Base-by-base conservation (phyloP, 2,329 filamentous ascomycete species). In the Trichophyton mentagrophytes region DNA sequence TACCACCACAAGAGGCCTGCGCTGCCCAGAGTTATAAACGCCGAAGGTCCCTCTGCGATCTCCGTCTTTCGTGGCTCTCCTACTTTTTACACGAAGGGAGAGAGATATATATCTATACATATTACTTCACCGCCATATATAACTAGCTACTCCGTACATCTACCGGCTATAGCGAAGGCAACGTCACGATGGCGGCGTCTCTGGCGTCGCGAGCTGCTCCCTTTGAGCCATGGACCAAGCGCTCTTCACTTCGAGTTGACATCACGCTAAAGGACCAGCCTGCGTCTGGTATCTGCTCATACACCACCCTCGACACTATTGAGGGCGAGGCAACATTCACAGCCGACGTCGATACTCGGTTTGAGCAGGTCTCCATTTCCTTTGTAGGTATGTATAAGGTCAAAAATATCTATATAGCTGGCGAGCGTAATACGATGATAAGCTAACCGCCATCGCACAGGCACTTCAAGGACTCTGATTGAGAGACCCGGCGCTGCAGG, bases 401-500 rank as follows among this genome's bases (percentile, higher is more conserved):
- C 8, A 36, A 36, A 36, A 36, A 11, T 36, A 65, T 8, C 67
- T 33, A 33, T 17, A 55, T 9, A 55, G 6, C 5, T 64, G 57
- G 20, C 5, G 22, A 22, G 40, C 11, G 40, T 13, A 11, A 30
- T 17, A 11, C 44, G 33, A 20, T 27, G 33, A 20, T 27, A 25
- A 59, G 49, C 22, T 36, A 40, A n/a, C 25, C 11, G 9, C 25
- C 6, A 3, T 11, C 25, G 1, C 7, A 51, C 66, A 81, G 80
- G 82, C 47, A 76, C 75, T 3, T 76, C 77, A 33, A 75, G 76
- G 62, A 80, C 79, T 2, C 78, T 73, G 27, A 78, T 85, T 30
- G 83, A 85, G 66, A 79, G 79, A 59, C 71, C 82, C 47, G 77
- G 77, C 2, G 74, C 77, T 2, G 74, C 79, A 4, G 76, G 80